phyloP scores from a whole-genome alignment of 441 rosid species.

The Eruca vesicaria region DNA sequence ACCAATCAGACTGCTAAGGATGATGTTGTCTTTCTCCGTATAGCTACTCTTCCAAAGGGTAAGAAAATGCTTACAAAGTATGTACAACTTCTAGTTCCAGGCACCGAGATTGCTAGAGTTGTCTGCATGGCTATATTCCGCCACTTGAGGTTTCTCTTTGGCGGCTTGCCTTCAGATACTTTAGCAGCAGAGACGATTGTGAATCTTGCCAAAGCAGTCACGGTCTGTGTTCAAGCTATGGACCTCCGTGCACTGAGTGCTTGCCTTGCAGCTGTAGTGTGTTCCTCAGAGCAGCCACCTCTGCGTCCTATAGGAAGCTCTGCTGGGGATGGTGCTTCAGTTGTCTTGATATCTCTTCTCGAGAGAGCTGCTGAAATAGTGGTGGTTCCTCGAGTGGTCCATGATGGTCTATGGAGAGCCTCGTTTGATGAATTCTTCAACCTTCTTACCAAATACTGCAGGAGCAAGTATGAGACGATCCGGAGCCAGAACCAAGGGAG shows the following conservation, averaged over 20 bases:
- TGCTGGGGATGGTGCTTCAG: constrained; percentile 87
- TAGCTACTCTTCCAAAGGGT: constrained; percentile 88
- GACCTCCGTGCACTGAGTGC: constrained; percentile 87
- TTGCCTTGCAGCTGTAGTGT: constrained; percentile 94
- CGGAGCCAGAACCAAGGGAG: constrained; percentile 44
- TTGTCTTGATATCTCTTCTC: constrained; percentile 64
- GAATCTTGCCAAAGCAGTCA: constrained; percentile 67
- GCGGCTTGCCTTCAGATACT: constrained; percentile 67
- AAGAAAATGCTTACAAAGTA: constrained; percentile 57
- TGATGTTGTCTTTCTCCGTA: constrained; percentile 75
- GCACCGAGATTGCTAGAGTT: constrained; percentile 77
- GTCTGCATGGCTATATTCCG: constrained; percentile 91
- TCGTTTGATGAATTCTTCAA: constrained; percentile 89
- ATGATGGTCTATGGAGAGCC: constrained; percentile 86
- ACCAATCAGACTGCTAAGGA: constrained; percentile 67
- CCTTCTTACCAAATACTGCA: constrained; percentile 90
- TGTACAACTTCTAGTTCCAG: constrained; percentile 77
- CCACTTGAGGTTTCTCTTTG: constrained; percentile 75
- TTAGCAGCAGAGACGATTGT: constrained; percentile 59
- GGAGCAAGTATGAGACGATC: constrained; percentile 78
- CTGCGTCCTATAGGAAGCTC: constrained; percentile 90
- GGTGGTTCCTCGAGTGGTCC: constrained; percentile 40
- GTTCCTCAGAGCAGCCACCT: constrained; percentile 97
- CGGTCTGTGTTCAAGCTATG: constrained; percentile 69
- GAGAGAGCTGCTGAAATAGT: constrained; percentile 67